Evolutionary conservation across 129 eudicot species (phyloP).

Genomic region (Calendula officinalis): DNA sequence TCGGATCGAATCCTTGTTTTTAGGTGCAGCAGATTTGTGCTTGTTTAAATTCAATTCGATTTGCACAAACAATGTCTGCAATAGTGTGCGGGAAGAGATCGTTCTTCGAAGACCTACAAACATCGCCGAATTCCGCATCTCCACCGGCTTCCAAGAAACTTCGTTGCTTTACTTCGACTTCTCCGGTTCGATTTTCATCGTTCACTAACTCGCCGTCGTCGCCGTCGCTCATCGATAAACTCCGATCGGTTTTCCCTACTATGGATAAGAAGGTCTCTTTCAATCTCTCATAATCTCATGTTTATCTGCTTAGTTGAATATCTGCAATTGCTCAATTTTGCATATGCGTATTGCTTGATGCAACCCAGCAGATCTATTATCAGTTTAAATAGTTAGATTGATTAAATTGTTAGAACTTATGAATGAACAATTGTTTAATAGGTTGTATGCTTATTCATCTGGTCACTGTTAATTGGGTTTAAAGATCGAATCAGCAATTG

Average conservation of each 20-base stretch:
- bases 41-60: conserved; percentile 25
- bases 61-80: conserved; percentile 42
- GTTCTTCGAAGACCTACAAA: conserved; percentile 38
- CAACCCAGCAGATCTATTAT: not conserved
- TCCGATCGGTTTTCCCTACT: conserved; percentile 31
- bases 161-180: conserved; percentile 33
- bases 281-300: not conserved
- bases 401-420: conserved; percentile 6
- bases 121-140: conserved; percentile 34
- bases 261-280: conserved; percentile 35
- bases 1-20: conserved; percentile 14
- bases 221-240: conserved; percentile 31
- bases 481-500: not conserved
- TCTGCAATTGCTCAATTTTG: not conserved
- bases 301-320: not conserved
- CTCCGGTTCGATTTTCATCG: conserved; percentile 39
- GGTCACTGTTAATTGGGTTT: conserved; percentile 1
- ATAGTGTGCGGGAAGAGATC: conserved; percentile 51
- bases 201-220: conserved; percentile 31
- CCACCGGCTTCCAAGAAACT: conserved; percentile 36
- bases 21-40: conserved; percentile 12
- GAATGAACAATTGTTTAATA: not conserved
- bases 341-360: conserved; percentile 3
- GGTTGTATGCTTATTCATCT: not conserved
- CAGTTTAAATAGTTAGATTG: not conserved